Percentiles rank a stretch among this genome's conserved stretches.
These are phyloP conservation scores for Nicotiana rustica DNA, from an alignment of 305 asterid species.

Conservation along the genomic window DNA sequence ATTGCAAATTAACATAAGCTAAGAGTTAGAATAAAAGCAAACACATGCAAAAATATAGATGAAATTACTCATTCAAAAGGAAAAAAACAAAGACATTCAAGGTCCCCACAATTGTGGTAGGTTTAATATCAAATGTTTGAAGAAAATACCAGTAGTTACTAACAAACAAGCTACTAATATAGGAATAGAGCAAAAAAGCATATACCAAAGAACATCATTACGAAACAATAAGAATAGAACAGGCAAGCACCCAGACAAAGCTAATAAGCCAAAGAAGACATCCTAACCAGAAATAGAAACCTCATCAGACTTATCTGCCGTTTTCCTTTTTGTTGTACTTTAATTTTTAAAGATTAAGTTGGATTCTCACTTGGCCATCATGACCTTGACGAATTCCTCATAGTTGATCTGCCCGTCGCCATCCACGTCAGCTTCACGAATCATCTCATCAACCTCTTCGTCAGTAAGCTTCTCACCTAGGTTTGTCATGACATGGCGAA, in stretches of 20 bases:
- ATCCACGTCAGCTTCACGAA: slow-evolving; percentile 90
- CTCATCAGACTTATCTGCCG: slow-evolving; percentile 38
- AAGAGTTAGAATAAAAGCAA: neutral
- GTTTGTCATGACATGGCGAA: slow-evolving; percentile 89
- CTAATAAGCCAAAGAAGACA: slow-evolving; percentile 40
- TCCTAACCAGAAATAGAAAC: slow-evolving; percentile 42
- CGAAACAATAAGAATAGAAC: slow-evolving; percentile 48
- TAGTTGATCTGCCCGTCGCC: slow-evolving; percentile 96
- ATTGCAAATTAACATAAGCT: neutral
- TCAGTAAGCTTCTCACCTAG: slow-evolving; percentile 90
- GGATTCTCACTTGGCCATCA: slow-evolving; percentile 94
- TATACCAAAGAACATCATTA: slow-evolving; percentile 40
- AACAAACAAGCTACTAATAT: slow-evolving; percentile 19
- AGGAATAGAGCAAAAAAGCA: slow-evolving; percentile 31
- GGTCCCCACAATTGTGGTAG: slow-evolving; percentile 13
- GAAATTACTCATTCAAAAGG: slow-evolving; percentile 23
- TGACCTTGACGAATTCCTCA: slow-evolving; percentile 94
- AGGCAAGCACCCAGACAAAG: slow-evolving; percentile 42
- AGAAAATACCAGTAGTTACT: neutral
- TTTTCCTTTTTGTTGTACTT: slow-evolving; percentile 21
- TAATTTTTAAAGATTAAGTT: slow-evolving; percentile 41
- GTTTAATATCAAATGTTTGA: slow-evolving; percentile 19
- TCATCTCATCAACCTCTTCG: slow-evolving; percentile 93
- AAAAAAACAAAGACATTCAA: neutral
- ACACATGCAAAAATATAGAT: slow-evolving; percentile 5